Conservation (phyloP, 805 yeast species). For the Clavispora phyllophila region DNA sequence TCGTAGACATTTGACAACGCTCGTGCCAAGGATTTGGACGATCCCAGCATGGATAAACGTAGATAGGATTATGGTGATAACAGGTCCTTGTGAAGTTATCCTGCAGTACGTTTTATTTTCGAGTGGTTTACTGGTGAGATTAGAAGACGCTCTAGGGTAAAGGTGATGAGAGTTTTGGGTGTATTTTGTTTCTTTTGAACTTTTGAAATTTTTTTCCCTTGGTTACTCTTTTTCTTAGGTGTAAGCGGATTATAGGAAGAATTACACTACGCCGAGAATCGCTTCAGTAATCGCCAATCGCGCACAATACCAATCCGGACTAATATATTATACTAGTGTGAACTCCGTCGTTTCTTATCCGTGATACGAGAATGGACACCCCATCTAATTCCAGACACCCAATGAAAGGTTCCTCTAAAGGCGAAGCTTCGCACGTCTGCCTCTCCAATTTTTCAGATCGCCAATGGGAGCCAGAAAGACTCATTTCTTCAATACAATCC, state of each 20-base stretch:
- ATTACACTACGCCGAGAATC: too few relatives aligned
- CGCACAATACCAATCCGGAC: too few relatives aligned
- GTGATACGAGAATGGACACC: neutral
- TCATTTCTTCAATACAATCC: neutral
- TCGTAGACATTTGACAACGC: slow-evolving; percentile 10
- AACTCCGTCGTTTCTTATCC: too few relatives aligned
- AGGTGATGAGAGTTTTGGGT: too few relatives aligned
- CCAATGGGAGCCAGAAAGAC: neutral
- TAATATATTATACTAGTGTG: too few relatives aligned
- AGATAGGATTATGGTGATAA: neutral
- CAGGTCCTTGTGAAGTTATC: neutral
- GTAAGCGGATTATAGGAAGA: too few relatives aligned
- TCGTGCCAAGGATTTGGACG: slow-evolving; percentile 13
- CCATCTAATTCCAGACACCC: neutral
- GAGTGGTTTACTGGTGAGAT: too few relatives aligned
- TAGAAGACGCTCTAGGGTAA: too few relatives aligned
- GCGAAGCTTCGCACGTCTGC: neutral
- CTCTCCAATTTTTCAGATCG: neutral
- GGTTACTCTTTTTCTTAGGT: too few relatives aligned
- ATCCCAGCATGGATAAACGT: slow-evolving; percentile 9
- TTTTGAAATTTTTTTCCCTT: too few relatives aligned
- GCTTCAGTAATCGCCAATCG: too few relatives aligned
- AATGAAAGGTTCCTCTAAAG: neutral
- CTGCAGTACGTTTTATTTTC: neutral
- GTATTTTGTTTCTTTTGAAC: too few relatives aligned